These are phyloP conservation scores for Nymphaea colorata DNA, from an alignment of 164 flowering plant genomes.

Conservation along the genomic window DNA sequence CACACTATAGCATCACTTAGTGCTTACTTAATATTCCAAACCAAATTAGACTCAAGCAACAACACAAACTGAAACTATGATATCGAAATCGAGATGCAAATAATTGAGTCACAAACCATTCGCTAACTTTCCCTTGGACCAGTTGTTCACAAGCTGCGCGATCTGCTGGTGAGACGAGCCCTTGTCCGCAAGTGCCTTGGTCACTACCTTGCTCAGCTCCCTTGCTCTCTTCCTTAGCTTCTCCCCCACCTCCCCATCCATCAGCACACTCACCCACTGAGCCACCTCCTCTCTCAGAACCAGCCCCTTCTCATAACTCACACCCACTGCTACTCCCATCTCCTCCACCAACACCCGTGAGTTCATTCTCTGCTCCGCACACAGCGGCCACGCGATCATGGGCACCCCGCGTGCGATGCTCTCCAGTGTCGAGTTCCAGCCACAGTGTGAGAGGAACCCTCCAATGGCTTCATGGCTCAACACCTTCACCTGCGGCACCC, in stretches of 20 bases:
- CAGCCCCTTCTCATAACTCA: constrained; percentile 5
- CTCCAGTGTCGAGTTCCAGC: constrained; percentile 40
- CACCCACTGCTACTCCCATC: constrained; percentile 18
- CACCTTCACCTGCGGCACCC: constrained; percentile 34
- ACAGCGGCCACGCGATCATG: constrained; percentile 35
- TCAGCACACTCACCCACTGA: constrained; percentile 13
- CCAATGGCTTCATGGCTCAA: constrained; percentile 24
- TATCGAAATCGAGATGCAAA: too few species aligned
- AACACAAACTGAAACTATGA: too few species aligned
- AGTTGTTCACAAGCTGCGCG: background rate
- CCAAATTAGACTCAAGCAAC: too few species aligned
- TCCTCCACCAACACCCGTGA: constrained; percentile 22
- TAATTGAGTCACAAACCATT: too few species aligned
- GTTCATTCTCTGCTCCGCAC: constrained; percentile 37
- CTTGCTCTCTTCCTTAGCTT: constrained; percentile 2
- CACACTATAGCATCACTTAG: too few species aligned
- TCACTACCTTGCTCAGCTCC: constrained; percentile 5
- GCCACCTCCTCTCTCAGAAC: constrained; percentile 19
- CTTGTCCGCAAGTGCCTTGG: background rate
- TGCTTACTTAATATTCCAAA: too few species aligned
- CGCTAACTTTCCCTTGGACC: too few species aligned
- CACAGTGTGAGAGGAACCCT: constrained; percentile 36
- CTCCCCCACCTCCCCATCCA: constrained; percentile 24
- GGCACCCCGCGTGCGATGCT: constrained; percentile 26
- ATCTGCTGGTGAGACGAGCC: background rate